A percentile compares a stretch with the other conserved stretches of the same genome.
These are phyloP conservation scores for Colletotrichum euphorbiae DNA, from an alignment of 2,329 filamentous ascomycete species.

Conservation along the genomic window DNA sequence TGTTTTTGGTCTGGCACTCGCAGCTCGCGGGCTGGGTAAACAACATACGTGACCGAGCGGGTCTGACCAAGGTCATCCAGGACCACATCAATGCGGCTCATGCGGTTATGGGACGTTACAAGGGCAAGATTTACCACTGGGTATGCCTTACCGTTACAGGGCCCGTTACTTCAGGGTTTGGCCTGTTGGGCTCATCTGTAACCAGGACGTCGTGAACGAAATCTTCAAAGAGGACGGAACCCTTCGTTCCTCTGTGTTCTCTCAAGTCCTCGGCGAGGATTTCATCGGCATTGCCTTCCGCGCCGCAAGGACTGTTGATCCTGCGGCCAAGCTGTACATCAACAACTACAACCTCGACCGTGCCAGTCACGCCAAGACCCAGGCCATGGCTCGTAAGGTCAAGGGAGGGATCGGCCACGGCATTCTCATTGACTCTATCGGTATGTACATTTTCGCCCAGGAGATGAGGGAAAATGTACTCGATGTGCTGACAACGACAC, in stretches of 20 bases:
- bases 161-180: neutral
- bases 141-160: constrained; percentile 43
- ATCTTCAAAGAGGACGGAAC: constrained; percentile 72
- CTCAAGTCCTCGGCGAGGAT: constrained; percentile 74
- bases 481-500: neutral
- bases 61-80: constrained; percentile 66
- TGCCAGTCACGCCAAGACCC: constrained; percentile 68
- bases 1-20: constrained; percentile 73
- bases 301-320: constrained; percentile 74
- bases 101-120: constrained; percentile 68
- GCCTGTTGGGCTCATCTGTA: neutral
- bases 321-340: constrained; percentile 77
- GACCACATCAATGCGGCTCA: constrained; percentile 69
- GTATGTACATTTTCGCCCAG: constrained; percentile 20
- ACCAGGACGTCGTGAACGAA: constrained; percentile 72
- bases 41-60: constrained; percentile 62
- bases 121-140: constrained; percentile 72
- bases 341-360: constrained; percentile 79
- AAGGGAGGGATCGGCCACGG: constrained; percentile 72
- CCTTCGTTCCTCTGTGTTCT: constrained; percentile 73
- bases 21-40: constrained; percentile 71
- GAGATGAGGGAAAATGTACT: too few species aligned
- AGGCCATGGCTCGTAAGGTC: constrained; percentile 68
- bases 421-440: constrained; percentile 74
- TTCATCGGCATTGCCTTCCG: constrained; percentile 78